phyloP scores from a whole-genome alignment of 2,329 filamentous ascomycete genomes.

The Trichophyton simii region DNA sequence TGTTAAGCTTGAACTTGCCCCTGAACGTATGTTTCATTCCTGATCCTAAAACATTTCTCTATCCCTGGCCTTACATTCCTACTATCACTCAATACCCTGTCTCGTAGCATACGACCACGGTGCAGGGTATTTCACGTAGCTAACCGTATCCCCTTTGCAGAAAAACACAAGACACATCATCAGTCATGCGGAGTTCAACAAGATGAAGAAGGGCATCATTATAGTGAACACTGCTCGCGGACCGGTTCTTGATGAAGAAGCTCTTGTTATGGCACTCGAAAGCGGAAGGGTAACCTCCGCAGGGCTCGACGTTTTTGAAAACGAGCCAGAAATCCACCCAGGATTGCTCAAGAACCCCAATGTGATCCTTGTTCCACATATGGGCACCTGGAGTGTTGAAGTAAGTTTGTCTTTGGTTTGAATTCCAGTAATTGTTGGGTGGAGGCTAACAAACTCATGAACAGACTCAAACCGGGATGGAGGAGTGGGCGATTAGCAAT shows the following conservation, averaged over 20 bases:
- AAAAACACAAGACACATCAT: slow-evolving; percentile 63
- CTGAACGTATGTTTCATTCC: slow-evolving; percentile 53
- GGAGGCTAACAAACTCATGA: not conserved
- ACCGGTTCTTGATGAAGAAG: slow-evolving; percentile 68
- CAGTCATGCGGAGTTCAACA: slow-evolving; percentile 53
- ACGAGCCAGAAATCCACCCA: slow-evolving; percentile 65
- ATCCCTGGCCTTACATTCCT: not conserved
- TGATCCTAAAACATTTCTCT: not conserved
- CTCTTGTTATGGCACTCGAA: slow-evolving; percentile 60
- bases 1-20: slow-evolving; percentile 68
- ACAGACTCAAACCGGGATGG: slow-evolving; percentile 49
- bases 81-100: not conserved
- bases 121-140: not conserved
- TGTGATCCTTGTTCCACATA: slow-evolving; percentile 67
- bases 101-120: not conserved
- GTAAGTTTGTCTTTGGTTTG: slow-evolving; percentile 17
- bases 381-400: slow-evolving; percentile 72
- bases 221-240: slow-evolving; percentile 75
- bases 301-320: slow-evolving; percentile 71
- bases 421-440: not conserved
- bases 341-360: slow-evolving; percentile 57
- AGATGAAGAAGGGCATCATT: slow-evolving; percentile 67
- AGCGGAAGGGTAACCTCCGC: slow-evolving; percentile 56
- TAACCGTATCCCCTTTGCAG: slow-evolving; percentile 20
- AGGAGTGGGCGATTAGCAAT: slow-evolving; percentile 62